Base-by-base conservation (phyloP, 108 stramenopile genomes). In the Thalassiosira profunda region DNA sequence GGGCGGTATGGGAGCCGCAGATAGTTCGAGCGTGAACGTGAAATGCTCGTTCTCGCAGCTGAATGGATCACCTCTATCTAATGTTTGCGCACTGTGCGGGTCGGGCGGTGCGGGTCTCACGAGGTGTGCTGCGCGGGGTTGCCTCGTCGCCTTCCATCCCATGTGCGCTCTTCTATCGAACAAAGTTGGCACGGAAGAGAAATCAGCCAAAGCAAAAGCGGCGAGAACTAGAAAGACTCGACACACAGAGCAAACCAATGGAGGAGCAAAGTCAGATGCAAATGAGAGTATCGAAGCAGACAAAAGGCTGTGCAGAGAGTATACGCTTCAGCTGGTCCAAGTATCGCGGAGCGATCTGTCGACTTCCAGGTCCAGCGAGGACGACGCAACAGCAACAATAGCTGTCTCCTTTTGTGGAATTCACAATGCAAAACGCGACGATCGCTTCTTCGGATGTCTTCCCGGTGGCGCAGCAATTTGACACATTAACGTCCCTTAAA, bases 131-230 rank as follows among this genome's bases (percentile, higher is more conserved):
- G 88, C 88, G 20, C 41, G 63, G 21, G 72, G 88, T 30, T 92
- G 91, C 58, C 76, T 55, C 20, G 65, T 89, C 14, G 58, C 70
- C 15, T 89, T 92, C 45, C 91, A 92, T 79, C 88, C 91, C 8
- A 88, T 89, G 86, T 92, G 91, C 67, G 91, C 85, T 33, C 44
- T 90, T 20, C 38, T 88, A 37, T 54, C 85, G 26, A 75, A 85
- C 1, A 75, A 67, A 25, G n/a, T 62, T 38, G 52, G 41, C 6
- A 51, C 21, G 26, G 42, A 34, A n/a, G 37, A 70, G 18, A 31
- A 49, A 1, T 42, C 42, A 8, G 34, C 51, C 25, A 24, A 33
- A 8, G 12, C 24, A 24, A 63, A 70, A 31, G 33, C 68, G 25
- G 74, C 46, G 21, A 28, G 45, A 34, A 38, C 36, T 58, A 51